phyloP scores from a whole-genome alignment of 2,329 filamentous ascomycete genomes.

The Cryphonectria japonica region DNA sequence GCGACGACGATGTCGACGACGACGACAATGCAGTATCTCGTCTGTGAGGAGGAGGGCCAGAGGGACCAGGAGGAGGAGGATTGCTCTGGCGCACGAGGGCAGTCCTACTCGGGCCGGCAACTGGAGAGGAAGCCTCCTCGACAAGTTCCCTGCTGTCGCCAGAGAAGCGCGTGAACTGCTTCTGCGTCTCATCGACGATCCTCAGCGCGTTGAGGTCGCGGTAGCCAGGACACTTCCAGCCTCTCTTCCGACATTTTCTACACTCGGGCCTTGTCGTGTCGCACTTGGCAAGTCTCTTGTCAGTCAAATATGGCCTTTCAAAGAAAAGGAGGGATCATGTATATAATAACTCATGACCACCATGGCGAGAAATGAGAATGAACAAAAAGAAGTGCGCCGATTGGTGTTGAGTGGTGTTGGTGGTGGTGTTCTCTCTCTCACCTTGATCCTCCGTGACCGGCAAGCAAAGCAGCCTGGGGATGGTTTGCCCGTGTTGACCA shows the following conservation, averaged over 20 bases:
- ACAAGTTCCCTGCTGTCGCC: slow-evolving; percentile 24
- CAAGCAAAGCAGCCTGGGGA: slow-evolving; percentile 30
- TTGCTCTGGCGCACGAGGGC: slow-evolving; percentile 14
- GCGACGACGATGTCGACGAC: neutral
- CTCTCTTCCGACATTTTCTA: slow-evolving; percentile 29
- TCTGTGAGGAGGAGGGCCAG: neutral
- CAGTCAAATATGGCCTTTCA: neutral
- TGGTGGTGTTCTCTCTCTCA: slow-evolving; percentile 6
- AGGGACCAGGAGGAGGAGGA: slow-evolving; percentile 1
- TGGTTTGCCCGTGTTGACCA: slow-evolving; percentile 30
- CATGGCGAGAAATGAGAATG: neutral
- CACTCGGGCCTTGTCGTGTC: slow-evolving; percentile 29
- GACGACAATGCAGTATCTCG: neutral
- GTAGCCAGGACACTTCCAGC: slow-evolving; percentile 30
- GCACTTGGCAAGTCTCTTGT: slow-evolving; percentile 15
- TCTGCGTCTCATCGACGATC: slow-evolving; percentile 30
- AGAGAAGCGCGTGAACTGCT: slow-evolving; percentile 29
- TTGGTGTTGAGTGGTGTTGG: neutral
- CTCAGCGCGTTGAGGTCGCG: slow-evolving; percentile 29
- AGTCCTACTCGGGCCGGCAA: slow-evolving; percentile 16
- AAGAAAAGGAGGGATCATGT: neutral
- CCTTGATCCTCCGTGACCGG: slow-evolving; percentile 28
- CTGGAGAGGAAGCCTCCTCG: slow-evolving; percentile 9
- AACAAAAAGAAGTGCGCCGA: neutral
- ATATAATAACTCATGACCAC: neutral